Evolutionary conservation across 805 yeast species (phyloP).

Genomic region (Brettanomyces anomalus): DNA sequence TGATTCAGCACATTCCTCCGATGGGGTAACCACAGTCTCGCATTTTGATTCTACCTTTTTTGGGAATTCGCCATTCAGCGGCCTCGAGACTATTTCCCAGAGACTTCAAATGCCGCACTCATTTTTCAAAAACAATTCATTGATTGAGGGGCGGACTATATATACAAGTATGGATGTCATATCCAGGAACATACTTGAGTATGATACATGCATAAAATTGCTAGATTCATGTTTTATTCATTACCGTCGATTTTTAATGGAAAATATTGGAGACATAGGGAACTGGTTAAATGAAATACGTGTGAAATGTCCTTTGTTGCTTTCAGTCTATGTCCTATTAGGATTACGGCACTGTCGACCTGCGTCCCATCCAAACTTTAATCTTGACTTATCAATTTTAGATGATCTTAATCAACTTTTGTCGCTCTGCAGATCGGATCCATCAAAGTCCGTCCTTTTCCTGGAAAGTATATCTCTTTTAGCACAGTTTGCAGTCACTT

Average conservation of each 20-base stretch:
- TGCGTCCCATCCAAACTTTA: slow-evolving; percentile 1
- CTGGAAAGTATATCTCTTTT: slow-evolving; percentile 55
- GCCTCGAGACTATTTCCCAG: slow-evolving; percentile 13
- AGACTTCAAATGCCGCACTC: slow-evolving; percentile 2
- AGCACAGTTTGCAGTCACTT: slow-evolving; percentile 49
- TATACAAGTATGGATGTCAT: slow-evolving; percentile 13
- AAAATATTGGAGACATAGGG: slow-evolving; percentile 4
- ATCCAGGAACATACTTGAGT: slow-evolving; percentile 34
- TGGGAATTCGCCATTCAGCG: slow-evolving; percentile 16
- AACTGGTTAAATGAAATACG: slow-evolving; percentile 24
- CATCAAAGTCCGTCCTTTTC: slow-evolving; percentile 38
- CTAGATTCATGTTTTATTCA: slow-evolving; percentile 44
- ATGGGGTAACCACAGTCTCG: too few species aligned
- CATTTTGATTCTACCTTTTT: slow-evolving; percentile 7
- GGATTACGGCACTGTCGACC: slow-evolving; percentile 37
- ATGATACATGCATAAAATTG: slow-evolving; percentile 35
- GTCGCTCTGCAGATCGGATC: slow-evolving; percentile 30
- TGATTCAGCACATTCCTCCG: too few species aligned
- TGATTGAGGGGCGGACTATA: background rate
- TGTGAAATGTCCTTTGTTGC: slow-evolving; percentile 42
- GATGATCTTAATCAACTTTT: slow-evolving; percentile 39
- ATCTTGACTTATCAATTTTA: slow-evolving; percentile 28
- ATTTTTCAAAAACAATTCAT: too few species aligned
- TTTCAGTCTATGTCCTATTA: slow-evolving; percentile 52
- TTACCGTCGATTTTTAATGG: slow-evolving; percentile 56